Evolutionary conservation across 108 stramenopile genomes (phyloP).

Genomic region (Cyclotella cryptica): DNA sequence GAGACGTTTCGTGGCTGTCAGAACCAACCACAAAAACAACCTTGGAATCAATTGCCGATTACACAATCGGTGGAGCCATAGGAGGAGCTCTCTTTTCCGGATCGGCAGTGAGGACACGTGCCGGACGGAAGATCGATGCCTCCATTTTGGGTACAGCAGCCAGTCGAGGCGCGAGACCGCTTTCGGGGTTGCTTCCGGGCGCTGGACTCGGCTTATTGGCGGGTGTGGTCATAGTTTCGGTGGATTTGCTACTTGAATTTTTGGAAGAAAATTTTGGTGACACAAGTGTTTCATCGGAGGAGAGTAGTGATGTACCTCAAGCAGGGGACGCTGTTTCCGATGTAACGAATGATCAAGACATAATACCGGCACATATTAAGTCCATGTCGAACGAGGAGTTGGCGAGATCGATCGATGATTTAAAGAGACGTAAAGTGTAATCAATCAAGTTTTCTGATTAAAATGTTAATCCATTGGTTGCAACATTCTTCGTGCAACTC

Average conservation of each 20-base stretch:
- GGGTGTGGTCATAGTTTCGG: slow-evolving; percentile 27
- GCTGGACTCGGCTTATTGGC: slow-evolving; percentile 51
- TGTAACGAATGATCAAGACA: not conserved
- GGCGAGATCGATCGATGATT: slow-evolving; percentile 35
- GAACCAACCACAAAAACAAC: not conserved
- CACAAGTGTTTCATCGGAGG: slow-evolving; percentile 1
- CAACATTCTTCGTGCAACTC: too few species aligned
- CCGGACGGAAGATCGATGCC: slow-evolving; percentile 40
- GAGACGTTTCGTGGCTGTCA: not conserved
- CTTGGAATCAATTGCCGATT: slow-evolving; percentile 37
- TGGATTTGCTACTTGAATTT: slow-evolving; percentile 23
- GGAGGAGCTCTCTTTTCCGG: slow-evolving; percentile 49
- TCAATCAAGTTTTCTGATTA: not conserved
- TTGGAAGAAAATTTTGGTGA: slow-evolving; percentile 30
- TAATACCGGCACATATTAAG: slow-evolving; percentile 44
- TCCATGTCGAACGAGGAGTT: slow-evolving; percentile 43
- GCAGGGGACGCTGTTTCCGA: slow-evolving; percentile 1
- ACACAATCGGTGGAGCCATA: slow-evolving; percentile 46
- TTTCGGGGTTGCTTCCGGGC: slow-evolving; percentile 50
- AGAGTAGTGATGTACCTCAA: not conserved
- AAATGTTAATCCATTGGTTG: too few species aligned
- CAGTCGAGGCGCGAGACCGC: slow-evolving; percentile 6
- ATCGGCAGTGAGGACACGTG: slow-evolving; percentile 38
- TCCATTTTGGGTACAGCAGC: slow-evolving; percentile 18
- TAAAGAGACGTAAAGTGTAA: slow-evolving; percentile 11